Conservation (phyloP, 2,329 filamentous ascomycete species). For the Aureobasidium sp. region DNA sequence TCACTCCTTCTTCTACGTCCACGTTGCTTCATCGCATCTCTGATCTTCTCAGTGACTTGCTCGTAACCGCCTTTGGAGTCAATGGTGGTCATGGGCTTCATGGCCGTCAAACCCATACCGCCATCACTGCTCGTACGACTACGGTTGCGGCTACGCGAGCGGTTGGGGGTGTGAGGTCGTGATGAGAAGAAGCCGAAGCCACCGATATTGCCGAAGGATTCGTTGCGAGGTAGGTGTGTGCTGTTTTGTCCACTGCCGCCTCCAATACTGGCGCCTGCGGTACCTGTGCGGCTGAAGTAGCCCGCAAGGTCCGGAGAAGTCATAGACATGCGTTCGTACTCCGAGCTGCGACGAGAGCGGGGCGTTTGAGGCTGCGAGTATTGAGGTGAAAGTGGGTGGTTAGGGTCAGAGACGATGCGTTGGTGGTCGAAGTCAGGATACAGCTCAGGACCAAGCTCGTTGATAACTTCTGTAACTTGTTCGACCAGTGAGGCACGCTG, state of each 20-base stretch:
- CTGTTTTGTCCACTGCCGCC: constrained; percentile 31
- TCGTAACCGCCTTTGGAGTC: constrained; percentile 65
- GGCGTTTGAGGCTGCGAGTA: constrained; percentile 21
- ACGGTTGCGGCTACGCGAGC: constrained; percentile 61
- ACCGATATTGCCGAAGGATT: constrained; percentile 86
- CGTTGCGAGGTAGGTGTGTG: constrained; percentile 68
- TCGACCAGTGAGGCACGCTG: constrained; percentile 65
- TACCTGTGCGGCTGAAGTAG: constrained; percentile 14
- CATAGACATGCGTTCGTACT: constrained; percentile 15
- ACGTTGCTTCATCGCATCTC: constrained; percentile 75
- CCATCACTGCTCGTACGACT: constrained; percentile 42
- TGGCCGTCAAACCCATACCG: constrained; percentile 47
- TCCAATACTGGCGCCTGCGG: constrained; percentile 22
- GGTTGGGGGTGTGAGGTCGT: constrained; percentile 70
- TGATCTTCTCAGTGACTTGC: constrained; percentile 75
- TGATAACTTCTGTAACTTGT: constrained; percentile 86
- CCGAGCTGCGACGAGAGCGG: constrained; percentile 13
- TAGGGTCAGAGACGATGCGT: constrained; percentile 55
- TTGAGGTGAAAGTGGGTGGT: constrained; percentile 21
- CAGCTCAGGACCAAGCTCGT: constrained; percentile 88
- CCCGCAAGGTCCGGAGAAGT: constrained; percentile 13
- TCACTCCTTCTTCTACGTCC: constrained; percentile 51
- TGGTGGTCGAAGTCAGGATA: constrained; percentile 89
- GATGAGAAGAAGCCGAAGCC: constrained; percentile 86
- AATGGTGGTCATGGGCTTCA: constrained; percentile 61